Base-by-base conservation (phyloP, 164 flowering plant genomes). In the Platanus orientalis region DNA sequence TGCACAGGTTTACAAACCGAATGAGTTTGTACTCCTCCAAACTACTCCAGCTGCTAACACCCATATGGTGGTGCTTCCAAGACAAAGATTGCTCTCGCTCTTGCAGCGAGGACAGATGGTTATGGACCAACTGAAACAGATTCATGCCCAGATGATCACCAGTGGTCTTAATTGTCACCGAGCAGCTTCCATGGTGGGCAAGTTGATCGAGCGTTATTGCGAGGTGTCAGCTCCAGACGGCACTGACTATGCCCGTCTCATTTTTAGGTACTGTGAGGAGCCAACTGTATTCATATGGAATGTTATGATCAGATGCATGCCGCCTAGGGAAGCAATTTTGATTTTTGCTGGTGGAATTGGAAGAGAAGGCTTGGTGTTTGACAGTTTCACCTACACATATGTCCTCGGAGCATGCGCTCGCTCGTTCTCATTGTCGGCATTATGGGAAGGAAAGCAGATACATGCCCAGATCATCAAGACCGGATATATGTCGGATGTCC, bases 361-460 rank as follows among this genome's bases (percentile, higher is more conserved):
- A 0, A 34, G 30, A 6, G 34, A 45, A 0, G 7, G n/a, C 26
- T 51, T 68, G 26, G 47, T 17, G 29, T 73, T 82, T 23, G 84
- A 79, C 40, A 75, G 73, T 28, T 68, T 59, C 14, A 80, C 78
- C 5, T 82, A 67, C 61, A 62, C 62, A 13, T 83, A 67, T 49
- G 72, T 69, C 11, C 75, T 84, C n/a, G 80, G 83, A 4, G 79
- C 88, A 19, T 81, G 86, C 49, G 81, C 87, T 58, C 60, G 83
- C 14, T 70, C 65, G 4, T 19, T 36, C 19, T 58, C 76, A 0
- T 0, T 30, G 3, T 7, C 12, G 42, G 62, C 75, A 7, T 71
- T 81, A 39, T 69, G 60, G 69, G 72, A 72, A 25, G 89, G 89
- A 7, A 79, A 58, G 47, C 84, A 81, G 61, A 58, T 84, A 2